Conservation (phyloP, 2,329 filamentous ascomycete species). For the Tricladium varicosporioides region DNA sequence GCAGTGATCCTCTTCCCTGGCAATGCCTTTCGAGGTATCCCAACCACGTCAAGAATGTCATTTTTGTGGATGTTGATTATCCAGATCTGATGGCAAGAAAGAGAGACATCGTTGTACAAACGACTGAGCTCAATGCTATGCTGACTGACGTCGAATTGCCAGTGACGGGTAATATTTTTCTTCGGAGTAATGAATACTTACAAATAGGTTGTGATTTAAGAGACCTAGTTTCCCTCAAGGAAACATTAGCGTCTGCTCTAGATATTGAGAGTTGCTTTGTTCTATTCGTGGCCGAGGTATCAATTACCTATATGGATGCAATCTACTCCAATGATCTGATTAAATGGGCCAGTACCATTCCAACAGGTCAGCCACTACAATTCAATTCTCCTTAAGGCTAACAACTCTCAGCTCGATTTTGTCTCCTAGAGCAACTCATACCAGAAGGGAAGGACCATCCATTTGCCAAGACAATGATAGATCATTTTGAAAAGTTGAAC, state of each 20-base stretch:
- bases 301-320: constrained; percentile 84
- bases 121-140: constrained; percentile 55
- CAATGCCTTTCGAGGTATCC: constrained; percentile 71
- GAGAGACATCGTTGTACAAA: constrained; percentile 62
- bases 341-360: constrained; percentile 70
- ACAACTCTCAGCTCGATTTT: constrained; percentile 66
- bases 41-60: constrained; percentile 52
- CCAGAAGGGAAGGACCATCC: constrained; percentile 76
- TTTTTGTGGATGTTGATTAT: constrained; percentile 86
- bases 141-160: constrained; percentile 44
- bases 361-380: constrained; percentile 52
- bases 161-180: constrained; percentile 48
- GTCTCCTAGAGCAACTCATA: constrained; percentile 81
- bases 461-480: constrained; percentile 83
- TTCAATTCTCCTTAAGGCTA: neutral
- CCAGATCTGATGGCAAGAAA: constrained; percentile 77
- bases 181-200: constrained; percentile 69
- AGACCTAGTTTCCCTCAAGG: constrained; percentile 59
- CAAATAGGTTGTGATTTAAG: constrained; percentile 81
- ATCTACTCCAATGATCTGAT: constrained; percentile 72
- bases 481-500: constrained; percentile 77
- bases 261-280: constrained; percentile 59
- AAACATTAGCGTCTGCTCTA: constrained; percentile 56
- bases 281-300: constrained; percentile 85
- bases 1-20: constrained; percentile 83